A percentile compares a stretch with the other conserved stretches of the same genome.
phyloP scores from a whole-genome alignment of 257 asterid genomes.

The Solanum commersonii region DNA sequence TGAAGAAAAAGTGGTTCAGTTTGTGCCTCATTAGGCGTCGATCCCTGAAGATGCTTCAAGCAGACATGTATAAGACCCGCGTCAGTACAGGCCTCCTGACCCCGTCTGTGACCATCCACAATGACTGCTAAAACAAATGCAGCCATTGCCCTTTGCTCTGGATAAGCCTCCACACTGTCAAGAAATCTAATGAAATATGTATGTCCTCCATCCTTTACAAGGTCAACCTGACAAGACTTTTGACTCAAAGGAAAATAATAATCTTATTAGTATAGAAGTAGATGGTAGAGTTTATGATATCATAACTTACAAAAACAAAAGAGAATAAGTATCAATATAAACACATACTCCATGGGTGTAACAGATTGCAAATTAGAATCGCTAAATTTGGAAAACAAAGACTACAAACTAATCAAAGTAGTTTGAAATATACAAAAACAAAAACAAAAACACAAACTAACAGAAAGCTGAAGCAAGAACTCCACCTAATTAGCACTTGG shows the following conservation, averaged over 20 bases:
- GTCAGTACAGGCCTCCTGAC: conserved; percentile 91
- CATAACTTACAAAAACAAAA: background rate
- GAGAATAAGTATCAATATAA: background rate
- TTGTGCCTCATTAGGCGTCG: conserved; percentile 70
- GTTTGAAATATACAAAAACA: background rate
- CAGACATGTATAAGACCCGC: conserved; percentile 71
- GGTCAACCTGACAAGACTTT: conserved; percentile 98
- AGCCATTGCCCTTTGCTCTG: conserved; percentile 99
- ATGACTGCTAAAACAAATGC: conserved; percentile 97
- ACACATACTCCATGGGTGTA: background rate
- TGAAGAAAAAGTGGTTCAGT: conserved; percentile 90
- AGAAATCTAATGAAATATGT: conserved; percentile 83
- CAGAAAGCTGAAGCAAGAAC: background rate
- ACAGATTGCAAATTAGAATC: background rate
- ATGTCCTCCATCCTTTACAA: conserved; percentile 96
- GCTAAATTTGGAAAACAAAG: background rate
- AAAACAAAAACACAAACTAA: background rate
- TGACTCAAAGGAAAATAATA: conserved; percentile 10
- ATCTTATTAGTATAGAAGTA: background rate
- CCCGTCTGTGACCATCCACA: conserved; percentile 92
- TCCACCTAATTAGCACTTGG: background rate
- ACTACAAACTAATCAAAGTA: background rate
- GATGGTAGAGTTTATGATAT: background rate
- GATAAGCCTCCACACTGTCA: conserved; percentile 90
- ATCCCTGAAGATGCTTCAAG: conserved; percentile 78